Base-by-base conservation (phyloP, 352 stramenopile species). In the Globisporangium takayamanum region DNA sequence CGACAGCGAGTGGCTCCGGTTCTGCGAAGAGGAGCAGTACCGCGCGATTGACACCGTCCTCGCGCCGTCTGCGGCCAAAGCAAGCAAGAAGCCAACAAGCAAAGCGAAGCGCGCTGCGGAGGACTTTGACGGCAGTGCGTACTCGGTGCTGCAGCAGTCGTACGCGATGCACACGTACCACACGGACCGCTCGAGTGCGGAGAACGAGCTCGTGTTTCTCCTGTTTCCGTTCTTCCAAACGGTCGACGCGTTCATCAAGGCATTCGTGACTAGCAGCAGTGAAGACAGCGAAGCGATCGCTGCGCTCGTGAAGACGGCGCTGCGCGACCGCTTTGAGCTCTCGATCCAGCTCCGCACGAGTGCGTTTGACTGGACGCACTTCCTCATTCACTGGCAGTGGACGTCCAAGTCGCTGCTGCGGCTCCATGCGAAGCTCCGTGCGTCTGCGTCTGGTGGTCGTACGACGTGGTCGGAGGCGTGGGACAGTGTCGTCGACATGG, bases 331-430 rank as follows among this genome's bases (percentile, higher is more conserved):
- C 15, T 90, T 83, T 53, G 83, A 92, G 62, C 85, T 92, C 51
- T 89, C 83, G 0, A 87, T 89, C 50, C 83, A 92, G 47, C 59
- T 92, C 55, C 78, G 76, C 45, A 64, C 73, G 15, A 18, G 51
- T 8, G 51, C 60, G 0, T 76, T 93, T 16, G 81, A 92, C 48
- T 93, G 81, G 84, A 89, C 79, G 7, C 81, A 87, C 53, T 93
- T 93, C 42, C 63, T 93, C 5, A 88, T 93, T 41, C 82, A 91
- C 48, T 93, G 84, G 84, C 80, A 90, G 37, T 87, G 83, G 65
- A 60, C 84, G 1, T 82, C 78, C 33, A 93, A 93, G 59, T 80
- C 80, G 7, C 54, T 92, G 8, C 36, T 69, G 8, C 72, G 69
- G 12, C 30, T 84, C 44, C 44, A 50, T 6, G 39, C 42, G 16